Percentiles rank a stretch among this genome's conserved stretches.
Evolutionary conservation across 139 green algal genomes (phyloP).

Genomic region (Chlamydomonas asymmetrica): DNA sequence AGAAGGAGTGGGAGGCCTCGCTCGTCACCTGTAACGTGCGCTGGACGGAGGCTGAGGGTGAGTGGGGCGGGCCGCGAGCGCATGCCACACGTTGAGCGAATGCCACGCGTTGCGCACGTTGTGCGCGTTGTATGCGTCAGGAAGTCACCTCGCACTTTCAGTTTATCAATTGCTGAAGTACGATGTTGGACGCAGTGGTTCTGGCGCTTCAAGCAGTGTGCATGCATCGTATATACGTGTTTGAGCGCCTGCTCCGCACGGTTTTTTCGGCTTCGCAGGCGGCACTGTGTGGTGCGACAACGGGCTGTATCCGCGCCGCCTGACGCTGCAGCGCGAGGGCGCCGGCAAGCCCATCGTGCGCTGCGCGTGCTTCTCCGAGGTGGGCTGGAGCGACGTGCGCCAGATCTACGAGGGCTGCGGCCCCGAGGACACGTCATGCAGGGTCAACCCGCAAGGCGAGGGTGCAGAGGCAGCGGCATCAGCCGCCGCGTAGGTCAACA

Average conservation of each 20-base stretch:
- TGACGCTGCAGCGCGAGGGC: conserved; percentile 31
- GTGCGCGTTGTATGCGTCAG: neutral
- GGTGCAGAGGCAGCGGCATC: too few species aligned
- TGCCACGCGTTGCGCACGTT: neutral
- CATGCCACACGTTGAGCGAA: neutral
- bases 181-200: neutral
- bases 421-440: conserved; percentile 31
- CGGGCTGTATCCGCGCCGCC: conserved; percentile 54
- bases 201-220: neutral
- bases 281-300: conserved; percentile 65
- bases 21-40: conserved; percentile 53
- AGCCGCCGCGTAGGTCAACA: too few species aligned
- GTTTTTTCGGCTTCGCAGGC: conserved; percentile 32
- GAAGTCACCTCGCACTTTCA: neutral
- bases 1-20: conserved; percentile 29
- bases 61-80: neutral
- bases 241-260: neutral
- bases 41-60: conserved; percentile 58
- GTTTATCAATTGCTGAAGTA: neutral
- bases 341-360: conserved; percentile 38
- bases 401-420: conserved; percentile 50
- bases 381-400: conserved; percentile 40
- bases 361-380: conserved; percentile 60
- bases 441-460: too few species aligned
- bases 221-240: neutral